Percentiles rank a stretch among this genome's conserved stretches.
These are phyloP conservation scores for Backusella psychrophila DNA, from an alignment of 192 early-diverging fungal genomes.

Conservation along the genomic window DNA sequence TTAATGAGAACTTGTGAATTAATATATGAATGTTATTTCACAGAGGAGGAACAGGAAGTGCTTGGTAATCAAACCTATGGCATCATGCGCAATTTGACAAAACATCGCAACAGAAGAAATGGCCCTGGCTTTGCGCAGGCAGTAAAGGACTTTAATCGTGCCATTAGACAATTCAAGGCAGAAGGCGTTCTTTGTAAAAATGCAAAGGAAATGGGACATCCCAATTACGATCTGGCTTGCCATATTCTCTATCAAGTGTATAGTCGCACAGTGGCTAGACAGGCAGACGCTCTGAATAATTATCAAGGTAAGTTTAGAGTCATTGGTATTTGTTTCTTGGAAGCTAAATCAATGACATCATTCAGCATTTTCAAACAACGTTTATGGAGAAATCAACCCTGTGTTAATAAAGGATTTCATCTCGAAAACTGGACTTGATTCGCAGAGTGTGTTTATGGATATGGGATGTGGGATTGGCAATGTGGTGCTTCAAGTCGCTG, in stretches of 20 bases:
- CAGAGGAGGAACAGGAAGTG: slow-evolving; percentile 29
- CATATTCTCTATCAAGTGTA: slow-evolving; percentile 90
- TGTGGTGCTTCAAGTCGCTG: slow-evolving; percentile 94
- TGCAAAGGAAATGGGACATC: slow-evolving; percentile 32
- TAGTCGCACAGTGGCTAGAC: slow-evolving; percentile 80
- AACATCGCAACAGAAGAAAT: slow-evolving; percentile 70
- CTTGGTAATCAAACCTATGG: slow-evolving; percentile 71
- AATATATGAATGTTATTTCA: slow-evolving; percentile 66
- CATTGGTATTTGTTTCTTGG: slow-evolving; percentile 11
- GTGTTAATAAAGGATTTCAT: slow-evolving; percentile 85
- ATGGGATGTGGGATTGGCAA: slow-evolving; percentile 95
- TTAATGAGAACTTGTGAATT: slow-evolving; percentile 64
- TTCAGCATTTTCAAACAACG: slow-evolving; percentile 85
- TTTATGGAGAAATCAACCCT: slow-evolving; percentile 94
- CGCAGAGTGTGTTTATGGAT: slow-evolving; percentile 83
- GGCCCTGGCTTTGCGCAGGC: slow-evolving; percentile 64
- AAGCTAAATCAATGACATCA: background rate
- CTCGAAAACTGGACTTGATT: slow-evolving; percentile 57
- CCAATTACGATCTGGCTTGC: slow-evolving; percentile 68
- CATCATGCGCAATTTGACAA: slow-evolving; percentile 71
- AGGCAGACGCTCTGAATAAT: slow-evolving; percentile 67
- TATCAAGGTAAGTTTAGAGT: slow-evolving; percentile 57
- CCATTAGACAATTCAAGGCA: slow-evolving; percentile 48
- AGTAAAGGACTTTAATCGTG: slow-evolving; percentile 69
- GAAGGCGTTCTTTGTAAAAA: slow-evolving; percentile 25